A percentile compares a stretch with the other conserved stretches of the same genome.
Evolutionary conservation across 1,284 basidiomycete genomes (phyloP).

Genomic region (Sutorius eximius): DNA sequence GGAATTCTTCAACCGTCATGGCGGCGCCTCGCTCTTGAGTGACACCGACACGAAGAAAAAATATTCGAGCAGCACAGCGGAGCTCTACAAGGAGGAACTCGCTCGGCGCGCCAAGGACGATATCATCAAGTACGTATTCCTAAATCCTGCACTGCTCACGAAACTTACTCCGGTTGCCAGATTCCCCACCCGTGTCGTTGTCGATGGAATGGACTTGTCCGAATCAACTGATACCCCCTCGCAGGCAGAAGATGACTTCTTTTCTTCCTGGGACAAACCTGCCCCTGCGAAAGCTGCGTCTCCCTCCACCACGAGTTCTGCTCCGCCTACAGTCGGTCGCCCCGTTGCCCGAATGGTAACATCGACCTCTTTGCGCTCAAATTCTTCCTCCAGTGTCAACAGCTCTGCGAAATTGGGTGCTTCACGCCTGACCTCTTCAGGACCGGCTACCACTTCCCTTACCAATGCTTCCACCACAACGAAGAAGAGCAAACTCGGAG

Average conservation of each 20-base stretch:
- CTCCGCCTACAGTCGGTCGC: constrained; percentile 36
- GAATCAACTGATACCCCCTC: constrained; percentile 38
- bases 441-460: constrained; percentile 35
- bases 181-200: constrained; percentile 72
- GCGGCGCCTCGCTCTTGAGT: constrained; percentile 68
- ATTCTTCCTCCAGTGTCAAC: constrained; percentile 38
- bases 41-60: constrained; percentile 87
- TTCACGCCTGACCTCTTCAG: constrained; percentile 55
- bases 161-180: constrained; percentile 40
- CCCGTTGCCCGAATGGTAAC: constrained; percentile 59
- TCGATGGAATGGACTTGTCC: constrained; percentile 71
- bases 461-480: constrained; percentile 39
- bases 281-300: constrained; percentile 54
- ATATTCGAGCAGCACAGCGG: constrained; percentile 82
- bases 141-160: not conserved
- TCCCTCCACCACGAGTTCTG: constrained; percentile 43
- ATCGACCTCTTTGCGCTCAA: constrained; percentile 57
- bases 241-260: constrained; percentile 82
- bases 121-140: constrained; percentile 52
- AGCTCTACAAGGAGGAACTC: constrained; percentile 92
- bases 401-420: constrained; percentile 48
- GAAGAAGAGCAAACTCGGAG: constrained; percentile 75
- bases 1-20: constrained; percentile 90
- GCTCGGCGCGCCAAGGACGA: constrained; percentile 84
- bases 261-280: constrained; percentile 94